Evolutionary conservation across 805 yeast species (phyloP), one percentile per base, ranked within the genome.

Genomic region (Metschnikowia peoriensis): DNA sequence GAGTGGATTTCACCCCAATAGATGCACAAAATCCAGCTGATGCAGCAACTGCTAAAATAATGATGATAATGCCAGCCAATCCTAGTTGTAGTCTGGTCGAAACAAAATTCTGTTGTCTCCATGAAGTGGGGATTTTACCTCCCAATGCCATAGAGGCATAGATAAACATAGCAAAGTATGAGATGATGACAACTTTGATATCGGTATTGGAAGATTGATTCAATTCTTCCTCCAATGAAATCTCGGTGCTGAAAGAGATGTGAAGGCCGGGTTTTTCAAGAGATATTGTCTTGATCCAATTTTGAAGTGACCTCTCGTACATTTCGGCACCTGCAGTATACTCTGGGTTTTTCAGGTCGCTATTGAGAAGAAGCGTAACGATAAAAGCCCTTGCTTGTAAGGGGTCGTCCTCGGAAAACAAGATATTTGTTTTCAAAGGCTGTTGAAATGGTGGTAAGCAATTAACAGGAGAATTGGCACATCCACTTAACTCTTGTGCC

Each of bases 361-460:
- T 89, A 58, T 83, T 79, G 44, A 88, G 70, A 10, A 93, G 75
- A 40, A 90, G 70, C 0, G 97, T 90, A 0, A 88, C 79, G 1
- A 89, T 87, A 45, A 93, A 78, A 0, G 98, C 96, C 38, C 77
- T 72, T 0, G 97, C 77, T 0, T 80, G 67, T 27, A 87, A 66
- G 1, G 85, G 79, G 59, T 81, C 76, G 6, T 71, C 76, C 29
- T 71, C 74, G 6, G 70, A 65, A 67, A 93, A 89, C 4, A 93
- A 66, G 16, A 90, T 59, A 49, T 85, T 82, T 28, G 83, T 81
- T 59, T 84, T 86, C 56, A 93, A 73, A 0, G 98, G 98, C 66
- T 91, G 97, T 63, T 89, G 96, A 69, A 92, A 93, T 0, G 85
- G 70, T 0, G 99, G 98, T 39, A 93, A 71, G 65, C 99, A 93